A percentile compares a stretch with the other conserved stretches of the same genome.
Evolutionary conservation across 2,329 filamentous ascomycete species (phyloP).

Genomic region (Aspergillus nomiae): DNA sequence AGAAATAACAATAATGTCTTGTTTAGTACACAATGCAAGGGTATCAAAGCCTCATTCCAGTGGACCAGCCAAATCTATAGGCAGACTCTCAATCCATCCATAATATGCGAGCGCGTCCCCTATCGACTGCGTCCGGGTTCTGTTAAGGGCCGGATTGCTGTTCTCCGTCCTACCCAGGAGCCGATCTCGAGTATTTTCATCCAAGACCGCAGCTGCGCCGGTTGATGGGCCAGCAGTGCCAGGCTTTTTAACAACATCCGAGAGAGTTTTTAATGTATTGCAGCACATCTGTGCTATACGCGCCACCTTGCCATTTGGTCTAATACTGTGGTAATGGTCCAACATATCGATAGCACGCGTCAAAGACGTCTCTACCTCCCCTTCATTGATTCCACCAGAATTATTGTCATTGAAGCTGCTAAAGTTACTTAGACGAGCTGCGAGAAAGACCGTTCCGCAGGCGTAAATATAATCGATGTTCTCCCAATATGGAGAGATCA

Average conservation of each 20-base stretch:
- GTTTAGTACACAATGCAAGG: conserved; percentile 8
- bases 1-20: not conserved
- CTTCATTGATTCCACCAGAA: not conserved
- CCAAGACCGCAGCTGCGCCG: not conserved
- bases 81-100: conserved; percentile 18
- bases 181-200: not conserved
- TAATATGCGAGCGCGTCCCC: not conserved
- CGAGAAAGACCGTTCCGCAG: conserved; percentile 16
- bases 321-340: not conserved
- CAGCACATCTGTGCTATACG: conserved; percentile 7
- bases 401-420: not conserved
- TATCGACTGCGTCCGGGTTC: not conserved
- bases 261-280: conserved; percentile 3
- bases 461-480: conserved; percentile 19
- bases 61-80: conserved; percentile 10
- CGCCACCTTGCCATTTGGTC: not conserved
- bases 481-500: conserved; percentile 16
- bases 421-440: conserved; percentile 12
- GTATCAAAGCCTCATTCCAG: conserved; percentile 19
- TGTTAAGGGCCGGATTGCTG: not conserved
- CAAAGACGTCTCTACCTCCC: conserved; percentile 4
- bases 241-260: not conserved
- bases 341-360: conserved; percentile 4
- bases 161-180: not conserved
- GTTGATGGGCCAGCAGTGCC: not conserved